Conservation (phyloP, 2,329 filamentous ascomycete species). For the Triangularia verruculosa region DNA sequence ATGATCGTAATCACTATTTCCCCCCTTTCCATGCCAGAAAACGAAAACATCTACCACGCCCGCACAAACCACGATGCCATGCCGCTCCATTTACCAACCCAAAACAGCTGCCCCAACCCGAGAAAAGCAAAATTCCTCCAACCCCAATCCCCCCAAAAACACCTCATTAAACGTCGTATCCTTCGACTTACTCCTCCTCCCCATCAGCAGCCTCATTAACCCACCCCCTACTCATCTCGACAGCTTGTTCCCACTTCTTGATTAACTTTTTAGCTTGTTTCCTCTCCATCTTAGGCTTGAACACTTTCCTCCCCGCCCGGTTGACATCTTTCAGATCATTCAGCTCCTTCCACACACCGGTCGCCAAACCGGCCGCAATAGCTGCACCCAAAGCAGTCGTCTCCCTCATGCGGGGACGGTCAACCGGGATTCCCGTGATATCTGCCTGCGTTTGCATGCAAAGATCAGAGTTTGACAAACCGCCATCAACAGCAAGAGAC, state of each 20-base stretch:
- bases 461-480: slow-evolving; percentile 83
- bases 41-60: not conserved
- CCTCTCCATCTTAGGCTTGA: slow-evolving; percentile 61
- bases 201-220: slow-evolving; percentile 34
- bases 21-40: not conserved
- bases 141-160: not conserved
- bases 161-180: not conserved
- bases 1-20: not conserved
- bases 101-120: not conserved
- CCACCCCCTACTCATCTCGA: slow-evolving; percentile 58
- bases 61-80: not conserved
- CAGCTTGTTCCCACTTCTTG: slow-evolving; percentile 54
- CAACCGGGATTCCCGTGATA: slow-evolving; percentile 76
- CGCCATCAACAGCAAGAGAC: slow-evolving; percentile 79
- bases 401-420: slow-evolving; percentile 84
- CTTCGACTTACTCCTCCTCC: not conserved
- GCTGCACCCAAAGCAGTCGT: slow-evolving; percentile 86
- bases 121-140: not conserved
- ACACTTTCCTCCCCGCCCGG: slow-evolving; percentile 64
- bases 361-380: slow-evolving; percentile 83
- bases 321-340: slow-evolving; percentile 73
- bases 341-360: slow-evolving; percentile 73
- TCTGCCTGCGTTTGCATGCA: slow-evolving; percentile 92
- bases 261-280: slow-evolving; percentile 44
- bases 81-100: not conserved